Percentiles rank a stretch among this genome's conserved stretches.
Conservation (phyloP, 2,329 filamentous ascomycete genomes). For the Gliomastix tumulicola region DNA sequence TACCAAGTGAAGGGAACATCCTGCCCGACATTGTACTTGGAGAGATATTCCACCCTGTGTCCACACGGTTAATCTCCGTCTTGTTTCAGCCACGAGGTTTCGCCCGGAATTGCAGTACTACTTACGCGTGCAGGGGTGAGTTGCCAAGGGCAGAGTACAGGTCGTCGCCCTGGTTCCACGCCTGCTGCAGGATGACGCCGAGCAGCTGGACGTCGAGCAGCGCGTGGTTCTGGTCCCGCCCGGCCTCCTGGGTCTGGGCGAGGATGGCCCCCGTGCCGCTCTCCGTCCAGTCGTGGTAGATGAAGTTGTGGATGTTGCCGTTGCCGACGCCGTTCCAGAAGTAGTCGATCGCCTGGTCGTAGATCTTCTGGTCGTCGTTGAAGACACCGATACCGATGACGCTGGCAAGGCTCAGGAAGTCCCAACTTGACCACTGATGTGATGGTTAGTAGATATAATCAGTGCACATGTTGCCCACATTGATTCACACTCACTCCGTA, state of each 20-base stretch:
- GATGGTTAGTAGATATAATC: not conserved
- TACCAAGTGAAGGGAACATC: slow-evolving; percentile 33
- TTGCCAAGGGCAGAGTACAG: slow-evolving; percentile 22
- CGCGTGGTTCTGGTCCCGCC: slow-evolving; percentile 35
- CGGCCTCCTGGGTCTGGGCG: slow-evolving; percentile 3
- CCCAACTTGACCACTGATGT: slow-evolving; percentile 24
- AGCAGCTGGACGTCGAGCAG: slow-evolving; percentile 29
- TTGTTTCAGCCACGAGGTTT: not conserved
- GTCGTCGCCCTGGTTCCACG: slow-evolving; percentile 33
- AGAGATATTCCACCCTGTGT: slow-evolving; percentile 23
- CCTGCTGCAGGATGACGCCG: slow-evolving; percentile 30
- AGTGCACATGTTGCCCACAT: not conserved
- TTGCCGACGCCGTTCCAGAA: slow-evolving; percentile 29
- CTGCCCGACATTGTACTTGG: slow-evolving; percentile 33
- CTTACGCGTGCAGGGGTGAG: slow-evolving; percentile 23
- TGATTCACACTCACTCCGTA: not conserved
- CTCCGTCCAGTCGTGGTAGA: slow-evolving; percentile 20
- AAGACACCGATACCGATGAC: slow-evolving; percentile 33
- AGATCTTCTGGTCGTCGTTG: slow-evolving; percentile 31
- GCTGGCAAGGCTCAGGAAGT: slow-evolving; percentile 32
- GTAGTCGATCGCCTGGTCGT: slow-evolving; percentile 27
- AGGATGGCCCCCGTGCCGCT: slow-evolving; percentile 19
- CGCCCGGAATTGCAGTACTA: not conserved
- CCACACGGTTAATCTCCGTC: not conserved
- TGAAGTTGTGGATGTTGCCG: slow-evolving; percentile 23